Conservation (phyloP, 768 basidiomycete genomes). For the Lanmaoa pseudosensibilis region DNA sequence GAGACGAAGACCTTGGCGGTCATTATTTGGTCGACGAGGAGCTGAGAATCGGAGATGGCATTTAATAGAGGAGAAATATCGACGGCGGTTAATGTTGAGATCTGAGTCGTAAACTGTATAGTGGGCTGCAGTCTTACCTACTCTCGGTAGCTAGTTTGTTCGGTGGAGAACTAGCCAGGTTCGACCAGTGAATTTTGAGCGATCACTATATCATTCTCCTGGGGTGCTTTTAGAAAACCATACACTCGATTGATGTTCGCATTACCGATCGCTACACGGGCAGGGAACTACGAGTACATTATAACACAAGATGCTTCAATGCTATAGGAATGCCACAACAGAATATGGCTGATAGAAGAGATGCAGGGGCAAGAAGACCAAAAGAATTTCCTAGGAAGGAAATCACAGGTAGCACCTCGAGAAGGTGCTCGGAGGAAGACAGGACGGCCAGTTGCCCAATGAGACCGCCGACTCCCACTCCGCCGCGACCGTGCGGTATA, state of each 20-base stretch:
- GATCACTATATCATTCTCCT: not conserved
- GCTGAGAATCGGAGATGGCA: slow-evolving; percentile 33
- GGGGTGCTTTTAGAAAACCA: not conserved
- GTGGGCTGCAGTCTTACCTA: not conserved
- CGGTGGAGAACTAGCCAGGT: not conserved
- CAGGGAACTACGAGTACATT: slow-evolving; percentile 23
- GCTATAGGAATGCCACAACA: slow-evolving; percentile 7
- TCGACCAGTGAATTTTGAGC: not conserved
- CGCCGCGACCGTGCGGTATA: slow-evolving; percentile 53
- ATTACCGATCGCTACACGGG: slow-evolving; percentile 16
- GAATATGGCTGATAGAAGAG: not conserved
- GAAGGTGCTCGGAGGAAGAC: slow-evolving; percentile 74
- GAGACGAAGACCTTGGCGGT: slow-evolving; percentile 23
- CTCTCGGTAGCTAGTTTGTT: not conserved
- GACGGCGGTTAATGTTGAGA: slow-evolving; percentile 9
- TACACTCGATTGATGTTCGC: slow-evolving; percentile 14
- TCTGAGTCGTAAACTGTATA: not conserved
- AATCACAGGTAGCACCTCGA: slow-evolving; percentile 71
- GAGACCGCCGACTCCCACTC: slow-evolving; percentile 69
- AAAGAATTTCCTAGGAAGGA: slow-evolving; percentile 1
- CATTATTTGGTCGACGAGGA: slow-evolving; percentile 27
- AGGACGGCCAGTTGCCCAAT: slow-evolving; percentile 69
- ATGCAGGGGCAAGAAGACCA: slow-evolving; percentile 16
- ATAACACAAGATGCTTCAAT: slow-evolving; percentile 19
- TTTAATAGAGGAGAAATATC: slow-evolving; percentile 25